A percentile compares a stretch with the other conserved stretches of the same genome.
phyloP scores from a whole-genome alignment of 495 filamentous ascomycete genomes.

The Penicillium alfredii region DNA sequence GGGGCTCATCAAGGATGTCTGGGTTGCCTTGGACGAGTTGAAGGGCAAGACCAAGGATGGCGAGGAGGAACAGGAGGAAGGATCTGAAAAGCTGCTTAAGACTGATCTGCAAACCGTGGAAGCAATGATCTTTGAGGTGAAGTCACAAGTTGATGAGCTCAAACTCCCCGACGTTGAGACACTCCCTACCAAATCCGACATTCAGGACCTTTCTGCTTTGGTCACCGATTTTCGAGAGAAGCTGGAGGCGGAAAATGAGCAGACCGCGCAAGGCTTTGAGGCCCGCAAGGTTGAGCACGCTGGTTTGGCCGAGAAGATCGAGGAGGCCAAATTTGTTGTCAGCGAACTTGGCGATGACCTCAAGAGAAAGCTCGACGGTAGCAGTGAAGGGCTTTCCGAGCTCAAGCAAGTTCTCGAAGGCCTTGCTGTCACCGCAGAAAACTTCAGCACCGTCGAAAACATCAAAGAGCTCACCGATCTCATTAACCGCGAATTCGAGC shows the following conservation, averaged over 20 bases:
- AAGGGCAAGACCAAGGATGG: slow-evolving; percentile 48
- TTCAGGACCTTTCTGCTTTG: slow-evolving; percentile 59
- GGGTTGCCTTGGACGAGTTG: slow-evolving; percentile 67
- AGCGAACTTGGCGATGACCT: slow-evolving; percentile 61
- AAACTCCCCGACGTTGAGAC: slow-evolving; percentile 58
- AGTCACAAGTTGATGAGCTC: slow-evolving; percentile 65
- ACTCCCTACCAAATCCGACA: slow-evolving; percentile 54
- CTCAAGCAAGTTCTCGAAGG: slow-evolving; percentile 56
- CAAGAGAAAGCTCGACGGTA: slow-evolving; percentile 54
- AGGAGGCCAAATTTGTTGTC: slow-evolving; percentile 51
- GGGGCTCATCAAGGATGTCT: slow-evolving; percentile 67
- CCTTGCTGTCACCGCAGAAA: slow-evolving; percentile 54
- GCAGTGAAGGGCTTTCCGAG: slow-evolving; percentile 48
- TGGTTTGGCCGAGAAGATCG: slow-evolving; percentile 52
- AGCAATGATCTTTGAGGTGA: slow-evolving; percentile 72
- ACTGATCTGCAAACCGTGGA: slow-evolving; percentile 73
- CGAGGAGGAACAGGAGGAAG: slow-evolving; percentile 54
- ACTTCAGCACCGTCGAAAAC: slow-evolving; percentile 52
- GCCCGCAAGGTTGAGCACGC: slow-evolving; percentile 64
- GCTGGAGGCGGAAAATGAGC: slow-evolving; percentile 60
- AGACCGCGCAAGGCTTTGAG: slow-evolving; percentile 73
- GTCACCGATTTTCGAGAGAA: slow-evolving; percentile 66
- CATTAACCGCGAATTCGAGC: slow-evolving; percentile 76
- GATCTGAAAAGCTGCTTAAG: slow-evolving; percentile 64
- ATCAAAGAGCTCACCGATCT: slow-evolving; percentile 76